Evolutionary conservation across 2,329 filamentous ascomycete genomes (phyloP).

Genomic region (Talaromyces sp.): DNA sequence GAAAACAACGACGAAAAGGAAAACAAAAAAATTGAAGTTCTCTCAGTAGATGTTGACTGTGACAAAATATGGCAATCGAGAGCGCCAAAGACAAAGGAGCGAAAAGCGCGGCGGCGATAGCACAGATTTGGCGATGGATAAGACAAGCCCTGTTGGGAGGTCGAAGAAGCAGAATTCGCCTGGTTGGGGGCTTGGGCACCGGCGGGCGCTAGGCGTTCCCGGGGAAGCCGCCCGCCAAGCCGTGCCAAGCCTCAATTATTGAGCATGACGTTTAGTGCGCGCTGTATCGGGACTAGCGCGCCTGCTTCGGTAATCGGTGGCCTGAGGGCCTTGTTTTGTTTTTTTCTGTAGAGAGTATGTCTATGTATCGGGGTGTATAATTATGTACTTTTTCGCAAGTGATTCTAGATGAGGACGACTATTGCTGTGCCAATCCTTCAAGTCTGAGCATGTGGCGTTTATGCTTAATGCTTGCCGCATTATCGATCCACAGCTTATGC

Average conservation of each 20-base stretch:
- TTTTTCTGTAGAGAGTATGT: too few relatives aligned
- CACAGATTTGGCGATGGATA: not conserved
- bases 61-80: not conserved
- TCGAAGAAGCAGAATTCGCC: not conserved
- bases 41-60: not conserved
- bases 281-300: not conserved
- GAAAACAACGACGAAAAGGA: not conserved
- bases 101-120: constrained; percentile 4
- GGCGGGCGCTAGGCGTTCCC: not conserved
- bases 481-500: not conserved
- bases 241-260: not conserved
- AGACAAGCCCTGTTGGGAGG: constrained; percentile 2
- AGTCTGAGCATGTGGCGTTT: not conserved
- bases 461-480: not conserved
- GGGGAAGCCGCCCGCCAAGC: constrained; percentile 10
- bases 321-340: not conserved
- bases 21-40: not conserved
- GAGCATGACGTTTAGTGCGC: not conserved
- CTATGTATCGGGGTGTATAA: too few relatives aligned
- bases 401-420: not conserved
- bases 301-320: not conserved
- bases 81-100: not conserved
- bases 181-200: not conserved
- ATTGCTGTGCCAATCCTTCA: too few relatives aligned
- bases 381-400: not conserved